Evolutionary conservation across 164 flowering plant genomes (phyloP), one percentile per base, ranked within the genome.

Genomic region (Vitis riparia): DNA sequence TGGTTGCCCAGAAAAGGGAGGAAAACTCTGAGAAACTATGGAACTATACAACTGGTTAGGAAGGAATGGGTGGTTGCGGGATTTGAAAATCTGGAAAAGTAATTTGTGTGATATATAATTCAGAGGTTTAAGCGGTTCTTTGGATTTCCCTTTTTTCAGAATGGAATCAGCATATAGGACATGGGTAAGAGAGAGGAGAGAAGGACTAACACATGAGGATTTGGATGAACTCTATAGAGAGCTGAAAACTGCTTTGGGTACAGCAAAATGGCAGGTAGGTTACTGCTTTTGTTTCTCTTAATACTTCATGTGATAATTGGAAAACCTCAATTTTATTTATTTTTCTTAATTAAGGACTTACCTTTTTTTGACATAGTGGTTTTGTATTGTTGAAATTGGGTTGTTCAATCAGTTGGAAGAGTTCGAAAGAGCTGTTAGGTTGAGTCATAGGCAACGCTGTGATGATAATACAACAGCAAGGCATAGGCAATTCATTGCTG

Each of bases 241-340:
- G 77, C 87, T 94, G 14, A 92, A 87, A 67, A 87, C 88, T 51
- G 88, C 95, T 61, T 73, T 94, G 67, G 94, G 97, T 29, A 94
- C 94, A 51, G 89, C 97, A 15, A 94, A 94, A 79, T 94, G 98
- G 98, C 98, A 94, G 97, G 98, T 89, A 52, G 19, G 70, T 51
- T 23, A 44, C 56, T 58, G 62, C 72, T 51, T 14, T 19, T 19
- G 37, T 51, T 17, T 19, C 53, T 53, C 55, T 55, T 3, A 16
- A 16, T 48, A 9, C 10, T 27, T 55, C 27, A 19, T 59, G 27
- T 23, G 27, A 23, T 23, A 23, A 23, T 23, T 23, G 27, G 27
- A 23, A 16, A 14, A 16, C 6, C 12, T 10, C 51, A 10, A 23
- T 23, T 50, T 64, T 19, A 11, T 30, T 51, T 52, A 52, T 48